Percentiles rank a stretch among this genome's conserved stretches.
These are phyloP conservation scores for Suillus spraguei DNA, from an alignment of 768 basidiomycete species.

Conservation along the genomic window DNA sequence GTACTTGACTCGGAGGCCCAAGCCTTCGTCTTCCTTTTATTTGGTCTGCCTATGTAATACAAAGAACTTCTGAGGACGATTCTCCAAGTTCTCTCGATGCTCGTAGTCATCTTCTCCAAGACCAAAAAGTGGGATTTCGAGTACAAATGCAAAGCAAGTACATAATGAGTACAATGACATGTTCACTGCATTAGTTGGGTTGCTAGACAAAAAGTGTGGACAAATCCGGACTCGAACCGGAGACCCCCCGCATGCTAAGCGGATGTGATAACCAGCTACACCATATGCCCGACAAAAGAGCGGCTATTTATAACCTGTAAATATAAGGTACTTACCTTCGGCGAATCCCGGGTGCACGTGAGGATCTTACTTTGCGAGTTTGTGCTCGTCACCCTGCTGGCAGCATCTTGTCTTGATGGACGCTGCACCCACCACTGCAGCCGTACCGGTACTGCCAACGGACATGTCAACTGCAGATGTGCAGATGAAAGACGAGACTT, in stretches of 20 bases:
- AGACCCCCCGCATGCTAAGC: conserved; percentile 44
- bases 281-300: conserved; percentile 34
- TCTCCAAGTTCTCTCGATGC: not conserved
- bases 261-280: conserved; percentile 45
- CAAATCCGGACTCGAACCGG: conserved; percentile 44
- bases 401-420: not conserved
- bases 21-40: not conserved
- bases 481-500: conserved; percentile 4
- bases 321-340: not conserved
- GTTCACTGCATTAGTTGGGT: not conserved
- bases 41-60: not conserved
- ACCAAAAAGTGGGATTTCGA: too few relatives aligned
- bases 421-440: not conserved
- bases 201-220: conserved; percentile 29
- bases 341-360: conserved; percentile 4
- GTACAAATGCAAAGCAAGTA: not conserved
- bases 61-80: too few relatives aligned
- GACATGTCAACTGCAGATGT: conserved; percentile 3
- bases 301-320: too few relatives aligned
- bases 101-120: not conserved
- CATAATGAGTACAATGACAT: not conserved
- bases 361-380: not conserved
- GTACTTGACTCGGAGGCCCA: too few relatives aligned
- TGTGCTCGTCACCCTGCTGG: not conserved
- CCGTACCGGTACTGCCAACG: not conserved